These are phyloP conservation scores for Candida koratica DNA, from an alignment of 805 yeast species.

Conservation along the genomic window DNA sequence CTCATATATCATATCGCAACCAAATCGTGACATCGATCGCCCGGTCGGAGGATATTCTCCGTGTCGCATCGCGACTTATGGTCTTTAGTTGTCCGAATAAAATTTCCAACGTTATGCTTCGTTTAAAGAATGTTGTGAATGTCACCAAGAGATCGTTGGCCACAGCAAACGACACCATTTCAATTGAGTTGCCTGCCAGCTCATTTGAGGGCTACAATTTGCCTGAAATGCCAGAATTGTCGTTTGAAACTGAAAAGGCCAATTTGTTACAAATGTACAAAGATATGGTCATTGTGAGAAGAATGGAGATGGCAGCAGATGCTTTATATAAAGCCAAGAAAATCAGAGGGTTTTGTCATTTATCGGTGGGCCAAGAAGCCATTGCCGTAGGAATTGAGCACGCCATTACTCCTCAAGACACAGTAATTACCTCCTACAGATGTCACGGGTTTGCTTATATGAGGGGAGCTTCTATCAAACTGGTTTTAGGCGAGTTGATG, in stretches of 20 bases:
- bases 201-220: constrained; percentile 85
- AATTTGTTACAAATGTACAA: constrained; percentile 88
- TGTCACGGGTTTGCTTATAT: constrained; percentile 98
- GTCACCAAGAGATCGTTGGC: constrained; percentile 34
- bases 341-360: constrained; percentile 98
- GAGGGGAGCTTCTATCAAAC: constrained; percentile 91
- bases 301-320: constrained; percentile 99
- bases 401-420: constrained; percentile 81
- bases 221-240: constrained; percentile 57
- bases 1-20: too few species aligned
- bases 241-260: constrained; percentile 75
- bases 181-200: constrained; percentile 66
- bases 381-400: constrained; percentile 97
- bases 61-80: constrained; percentile 7
- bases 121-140: constrained; percentile 7
- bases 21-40: too few species aligned
- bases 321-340: constrained; percentile 97
- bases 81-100: constrained; percentile 8
- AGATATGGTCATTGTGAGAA: constrained; percentile 89
- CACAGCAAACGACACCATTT: constrained; percentile 34
- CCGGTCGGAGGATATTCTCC: constrained; percentile 3
- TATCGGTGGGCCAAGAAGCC: constrained; percentile 98
- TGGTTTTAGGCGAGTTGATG: constrained; percentile 91
- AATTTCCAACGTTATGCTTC: constrained; percentile 7
- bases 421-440: constrained; percentile 94